These are phyloP conservation scores for Breynia disticha DNA, from an alignment of 441 rosid species.

Conservation along the genomic window DNA sequence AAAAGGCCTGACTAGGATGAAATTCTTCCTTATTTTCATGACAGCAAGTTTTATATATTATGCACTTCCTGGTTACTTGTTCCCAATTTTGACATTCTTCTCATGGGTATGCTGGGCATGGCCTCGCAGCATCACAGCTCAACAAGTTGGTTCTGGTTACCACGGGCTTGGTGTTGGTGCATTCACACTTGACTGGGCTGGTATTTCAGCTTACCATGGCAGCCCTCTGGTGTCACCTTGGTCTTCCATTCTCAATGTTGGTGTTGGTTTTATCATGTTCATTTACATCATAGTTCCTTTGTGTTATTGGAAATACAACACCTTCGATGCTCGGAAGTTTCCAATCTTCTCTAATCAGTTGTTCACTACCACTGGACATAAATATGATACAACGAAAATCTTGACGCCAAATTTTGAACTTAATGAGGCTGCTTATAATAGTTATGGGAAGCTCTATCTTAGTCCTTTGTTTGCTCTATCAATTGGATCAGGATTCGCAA, in stretches of 20 bases:
- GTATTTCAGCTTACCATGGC: constrained; percentile 94
- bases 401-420: constrained; percentile 65
- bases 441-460: constrained; percentile 73
- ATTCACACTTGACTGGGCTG: constrained; percentile 93
- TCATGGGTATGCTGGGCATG: constrained; percentile 98
- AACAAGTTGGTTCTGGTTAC: constrained; percentile 87
- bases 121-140: constrained; percentile 80
- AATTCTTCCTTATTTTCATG: constrained; percentile 53
- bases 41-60: constrained; percentile 69
- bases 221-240: constrained; percentile 89
- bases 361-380: constrained; percentile 60
- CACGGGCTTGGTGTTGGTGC: constrained; percentile 89
- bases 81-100: constrained; percentile 83
- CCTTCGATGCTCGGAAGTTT: constrained; percentile 69
- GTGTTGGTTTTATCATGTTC: constrained; percentile 80
- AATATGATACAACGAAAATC: constrained; percentile 76
- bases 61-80: constrained; percentile 72
- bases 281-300: constrained; percentile 79
- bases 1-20: constrained; percentile 60
- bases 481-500: constrained; percentile 79
- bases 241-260: constrained; percentile 80
- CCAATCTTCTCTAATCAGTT: constrained; percentile 86
- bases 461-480: constrained; percentile 88
- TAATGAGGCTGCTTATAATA: constrained; percentile 52
- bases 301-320: constrained; percentile 85